Evolutionary conservation across 345 rosid species (phyloP).

Genomic region (Noccaea caerulescens): DNA sequence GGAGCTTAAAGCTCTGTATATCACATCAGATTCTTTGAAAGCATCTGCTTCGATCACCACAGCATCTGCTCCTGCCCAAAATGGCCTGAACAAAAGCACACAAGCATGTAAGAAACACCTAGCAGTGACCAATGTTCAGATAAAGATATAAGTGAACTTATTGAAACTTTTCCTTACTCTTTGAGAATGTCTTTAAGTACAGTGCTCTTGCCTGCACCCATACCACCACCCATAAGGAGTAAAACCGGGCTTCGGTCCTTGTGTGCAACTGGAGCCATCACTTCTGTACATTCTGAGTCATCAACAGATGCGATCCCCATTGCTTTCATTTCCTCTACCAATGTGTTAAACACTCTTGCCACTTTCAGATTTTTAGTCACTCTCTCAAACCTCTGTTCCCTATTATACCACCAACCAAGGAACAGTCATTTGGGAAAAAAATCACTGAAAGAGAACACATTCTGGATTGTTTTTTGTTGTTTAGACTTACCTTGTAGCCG

Average conservation of each 20-base stretch:
- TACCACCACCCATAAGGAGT: conserved; percentile 97
- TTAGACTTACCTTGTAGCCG: conserved; percentile 70
- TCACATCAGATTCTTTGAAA: conserved; percentile 94
- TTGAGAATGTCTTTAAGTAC: conserved; percentile 89
- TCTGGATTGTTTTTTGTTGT: background rate
- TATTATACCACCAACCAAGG: conserved; percentile 37
- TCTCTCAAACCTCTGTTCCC: conserved; percentile 87
- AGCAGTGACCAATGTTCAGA: conserved; percentile 16
- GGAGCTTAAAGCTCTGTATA: conserved; percentile 85
- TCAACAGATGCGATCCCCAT: conserved; percentile 63
- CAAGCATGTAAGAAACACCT: conserved; percentile 8
- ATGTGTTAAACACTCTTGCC: conserved; percentile 72
- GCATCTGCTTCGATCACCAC: conserved; percentile 97
- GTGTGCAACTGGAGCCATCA: conserved; percentile 92
- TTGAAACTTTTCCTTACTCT: conserved; percentile 58
- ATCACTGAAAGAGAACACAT: background rate
- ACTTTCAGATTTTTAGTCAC: conserved; percentile 77
- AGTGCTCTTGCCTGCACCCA: conserved; percentile 99
- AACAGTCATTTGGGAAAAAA: conserved; percentile 14
- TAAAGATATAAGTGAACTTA: conserved; percentile 3
- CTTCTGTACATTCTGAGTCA: conserved; percentile 72
- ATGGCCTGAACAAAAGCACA: conserved; percentile 59
- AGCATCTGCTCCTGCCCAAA: conserved; percentile 91
- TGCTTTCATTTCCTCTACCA: conserved; percentile 94
- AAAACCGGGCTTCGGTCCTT: conserved; percentile 87